Evolutionary conservation across 257 asterid genomes (phyloP).

Genomic region (Verbascum thapsus): DNA sequence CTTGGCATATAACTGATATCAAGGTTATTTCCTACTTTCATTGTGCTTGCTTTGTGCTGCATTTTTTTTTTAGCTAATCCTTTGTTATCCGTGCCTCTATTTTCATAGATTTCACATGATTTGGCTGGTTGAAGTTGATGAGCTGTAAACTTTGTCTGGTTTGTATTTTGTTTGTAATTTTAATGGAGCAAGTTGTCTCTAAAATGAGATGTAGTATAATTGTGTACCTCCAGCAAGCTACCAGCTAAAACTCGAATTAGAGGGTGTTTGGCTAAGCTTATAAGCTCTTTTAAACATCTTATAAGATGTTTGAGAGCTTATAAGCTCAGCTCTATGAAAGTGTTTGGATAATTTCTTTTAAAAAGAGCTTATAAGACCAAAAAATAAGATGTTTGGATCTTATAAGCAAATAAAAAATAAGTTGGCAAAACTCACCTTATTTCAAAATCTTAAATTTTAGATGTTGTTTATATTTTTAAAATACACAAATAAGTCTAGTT

Average conservation of each 20-base stretch:
- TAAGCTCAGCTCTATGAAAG: no score
- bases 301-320: no score
- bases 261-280: neutral
- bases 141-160: no score
- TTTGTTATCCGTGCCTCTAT: neutral
- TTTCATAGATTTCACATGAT: neutral
- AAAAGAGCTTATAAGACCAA: no score
- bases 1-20: neutral
- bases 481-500: no score
- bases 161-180: neutral
- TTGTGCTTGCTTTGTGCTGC: neutral
- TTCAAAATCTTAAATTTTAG: no score
- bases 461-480: no score
- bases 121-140: neutral
- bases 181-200: neutral
- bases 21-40: neutral
- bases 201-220: neutral
- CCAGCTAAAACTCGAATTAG: neutral
- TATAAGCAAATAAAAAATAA: no score
- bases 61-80: neutral
- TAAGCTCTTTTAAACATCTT: neutral
- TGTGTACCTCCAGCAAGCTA: neutral
- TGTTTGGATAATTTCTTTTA: no score
- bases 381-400: no score
- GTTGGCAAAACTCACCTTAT: no score